Percentiles rank a stretch among this genome's conserved stretches.
Evolutionary conservation across 2,329 filamentous ascomycete species (phyloP).

Genomic region (Penicillium sp.): DNA sequence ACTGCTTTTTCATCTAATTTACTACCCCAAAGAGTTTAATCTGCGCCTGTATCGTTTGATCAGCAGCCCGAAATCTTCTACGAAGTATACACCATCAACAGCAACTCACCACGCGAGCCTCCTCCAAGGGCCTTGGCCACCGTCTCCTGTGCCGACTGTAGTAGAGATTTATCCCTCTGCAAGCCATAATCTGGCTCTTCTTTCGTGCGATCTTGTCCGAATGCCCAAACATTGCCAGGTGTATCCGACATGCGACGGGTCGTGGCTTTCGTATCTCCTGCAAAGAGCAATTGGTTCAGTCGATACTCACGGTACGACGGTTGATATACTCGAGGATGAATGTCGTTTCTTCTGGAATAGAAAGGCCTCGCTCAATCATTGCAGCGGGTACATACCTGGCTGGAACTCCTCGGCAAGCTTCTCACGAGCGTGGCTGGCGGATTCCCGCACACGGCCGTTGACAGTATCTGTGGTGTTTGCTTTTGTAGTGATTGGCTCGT

Average conservation of each 20-base stretch:
- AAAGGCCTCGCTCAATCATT: too few species aligned
- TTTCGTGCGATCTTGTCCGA: constrained; percentile 3
- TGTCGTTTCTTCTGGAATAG: too few species aligned
- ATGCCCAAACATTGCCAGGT: constrained; percentile 10
- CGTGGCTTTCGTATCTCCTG: constrained; percentile 22
- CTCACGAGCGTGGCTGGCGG: constrained; percentile 22
- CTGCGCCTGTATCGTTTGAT: neutral
- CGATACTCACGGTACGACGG: neutral
- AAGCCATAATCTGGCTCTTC: constrained; percentile 5
- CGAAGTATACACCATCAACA: neutral
- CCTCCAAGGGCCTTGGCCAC: constrained; percentile 30
- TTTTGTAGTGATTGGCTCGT: constrained; percentile 18
- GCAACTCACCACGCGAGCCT: constrained; percentile 21
- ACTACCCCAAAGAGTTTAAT: neutral
- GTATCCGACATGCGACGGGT: constrained; percentile 22
- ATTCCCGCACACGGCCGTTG: constrained; percentile 12
- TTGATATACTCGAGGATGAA: neutral
- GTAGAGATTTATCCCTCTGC: constrained; percentile 11
- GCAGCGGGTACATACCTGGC: constrained; percentile 20
- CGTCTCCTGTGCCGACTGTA: constrained; percentile 22
- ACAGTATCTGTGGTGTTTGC: constrained; percentile 16
- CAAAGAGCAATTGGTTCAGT: neutral
- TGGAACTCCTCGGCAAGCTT: constrained; percentile 19
- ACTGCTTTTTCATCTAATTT: neutral
- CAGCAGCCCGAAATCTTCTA: neutral